These are phyloP conservation scores for Rutstroemia sydowiana DNA, from an alignment of 2,329 filamentous ascomycete genomes.

Conservation along the genomic window DNA sequence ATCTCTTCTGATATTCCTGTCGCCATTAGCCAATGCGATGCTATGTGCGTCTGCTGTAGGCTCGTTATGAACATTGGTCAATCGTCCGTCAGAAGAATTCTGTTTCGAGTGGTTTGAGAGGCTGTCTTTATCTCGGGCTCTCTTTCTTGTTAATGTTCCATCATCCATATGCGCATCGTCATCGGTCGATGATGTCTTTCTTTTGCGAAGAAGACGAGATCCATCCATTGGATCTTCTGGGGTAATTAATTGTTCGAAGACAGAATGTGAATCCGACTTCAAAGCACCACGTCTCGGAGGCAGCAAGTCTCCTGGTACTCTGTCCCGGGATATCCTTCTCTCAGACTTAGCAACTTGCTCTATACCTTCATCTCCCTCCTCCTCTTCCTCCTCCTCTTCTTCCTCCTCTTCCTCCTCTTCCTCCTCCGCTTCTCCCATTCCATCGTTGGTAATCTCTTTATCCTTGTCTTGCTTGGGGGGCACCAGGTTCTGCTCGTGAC, in stretches of 20 bases:
- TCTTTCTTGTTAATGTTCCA: slow-evolving; percentile 43
- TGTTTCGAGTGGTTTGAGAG: slow-evolving; percentile 16
- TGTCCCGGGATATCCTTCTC: slow-evolving; percentile 53
- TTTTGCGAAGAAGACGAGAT: slow-evolving; percentile 71
- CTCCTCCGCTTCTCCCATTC: no score
- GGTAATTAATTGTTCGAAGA: slow-evolving; percentile 66
- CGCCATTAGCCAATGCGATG: slow-evolving; percentile 16
- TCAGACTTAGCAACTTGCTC: slow-evolving; percentile 31
- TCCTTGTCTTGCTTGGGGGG: slow-evolving; percentile 28
- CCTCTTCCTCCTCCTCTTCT: slow-evolving; percentile 5
- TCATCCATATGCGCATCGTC: slow-evolving; percentile 54
- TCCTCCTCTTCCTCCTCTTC: slow-evolving; percentile 6
- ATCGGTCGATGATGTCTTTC: slow-evolving; percentile 69
- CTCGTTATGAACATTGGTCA: slow-evolving; percentile 10
- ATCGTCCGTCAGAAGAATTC: slow-evolving; percentile 6
- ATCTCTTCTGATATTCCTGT: slow-evolving; percentile 11
- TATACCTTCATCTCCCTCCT: no score
- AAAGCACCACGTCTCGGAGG: slow-evolving; percentile 58
- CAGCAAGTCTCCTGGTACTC: slow-evolving; percentile 63
- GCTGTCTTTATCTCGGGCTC: slow-evolving; percentile 28
- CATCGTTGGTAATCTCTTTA: no score
- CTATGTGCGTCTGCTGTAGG: slow-evolving; percentile 9
- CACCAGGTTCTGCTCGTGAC: slow-evolving; percentile 40
- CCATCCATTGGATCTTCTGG: slow-evolving; percentile 70
- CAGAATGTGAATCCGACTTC: slow-evolving; percentile 65